Base-by-base conservation (phyloP, 148 eudicot species). In the Camellia japonica region DNA sequence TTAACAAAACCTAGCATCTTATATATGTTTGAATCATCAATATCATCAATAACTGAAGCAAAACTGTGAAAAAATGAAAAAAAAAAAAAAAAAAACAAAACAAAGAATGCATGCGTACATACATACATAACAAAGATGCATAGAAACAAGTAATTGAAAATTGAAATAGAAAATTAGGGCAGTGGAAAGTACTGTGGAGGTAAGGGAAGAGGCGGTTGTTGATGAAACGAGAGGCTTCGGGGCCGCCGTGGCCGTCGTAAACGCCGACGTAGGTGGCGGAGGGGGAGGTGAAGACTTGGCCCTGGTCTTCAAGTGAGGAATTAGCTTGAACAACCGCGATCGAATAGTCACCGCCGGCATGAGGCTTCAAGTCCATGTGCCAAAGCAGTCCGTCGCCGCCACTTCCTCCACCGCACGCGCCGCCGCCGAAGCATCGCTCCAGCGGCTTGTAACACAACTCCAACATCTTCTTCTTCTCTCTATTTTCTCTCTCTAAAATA, bases 191-290 rank as follows among this genome's bases (percentile, higher is more conserved):
- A 91, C 95, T 86, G 44, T 87, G 88, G 41, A 91, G 81, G 64
- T 68, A 81, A 77, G 88, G 73, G 42, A 91, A 87, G 59, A 91
- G 90, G 66, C 82, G 79, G 42, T 78, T 78, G 72, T 82, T 87
- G 69, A 90, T 84, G 77, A 91, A 91, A 20, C 89, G 90, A 78
- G 95, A 87, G 14, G 95, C 93, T 68, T 91, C 87, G 67, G 93
- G 91, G 19, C 95, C 95, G 61, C 95, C 95, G 82, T 91, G 95
- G 44, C 95, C 95, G 76, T 91, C 95, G 76, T 88, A 91, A 68
- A 91, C 89, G 65, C 95, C 95, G 43, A 91, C 90, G 73, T 78
- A 89, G 71, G 93, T 91, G 44, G 90, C 89, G 55, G 86, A 86
- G 30, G 95, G 89, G 67, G 90, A 90, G 54, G 93, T 86, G 43